A percentile compares a stretch with the other conserved stretches of the same genome.
These are phyloP conservation scores for Termitomyces sp. DNA, from an alignment of 768 basidiomycete genomes.

Conservation along the genomic window DNA sequence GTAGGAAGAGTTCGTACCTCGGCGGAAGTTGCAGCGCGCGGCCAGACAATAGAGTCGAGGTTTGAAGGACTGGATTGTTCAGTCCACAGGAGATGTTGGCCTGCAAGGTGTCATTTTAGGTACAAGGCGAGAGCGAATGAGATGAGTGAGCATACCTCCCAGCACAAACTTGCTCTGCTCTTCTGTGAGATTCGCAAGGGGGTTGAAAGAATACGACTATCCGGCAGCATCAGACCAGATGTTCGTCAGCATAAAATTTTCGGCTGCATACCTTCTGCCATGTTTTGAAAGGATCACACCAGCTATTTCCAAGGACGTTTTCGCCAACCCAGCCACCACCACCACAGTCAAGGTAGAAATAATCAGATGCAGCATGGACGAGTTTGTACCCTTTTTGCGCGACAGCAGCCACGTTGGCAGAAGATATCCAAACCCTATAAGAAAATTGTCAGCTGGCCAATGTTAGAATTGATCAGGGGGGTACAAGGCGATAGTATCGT, in stretches of 20 bases:
- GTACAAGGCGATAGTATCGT: constrained; percentile 54
- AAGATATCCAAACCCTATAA: constrained; percentile 72
- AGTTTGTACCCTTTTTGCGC: constrained; percentile 55
- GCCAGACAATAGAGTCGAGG: constrained; percentile 66
- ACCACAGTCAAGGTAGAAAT: constrained; percentile 81
- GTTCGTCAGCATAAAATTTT: background rate
- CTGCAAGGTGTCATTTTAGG: constrained; percentile 21
- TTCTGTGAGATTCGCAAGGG: constrained; percentile 48
- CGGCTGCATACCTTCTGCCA: constrained; percentile 57
- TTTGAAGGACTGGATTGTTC: constrained; percentile 66
- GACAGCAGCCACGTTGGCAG: constrained; percentile 52
- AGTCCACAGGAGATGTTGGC: constrained; percentile 69
- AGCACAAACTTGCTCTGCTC: constrained; percentile 51
- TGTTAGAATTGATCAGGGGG: constrained; percentile 11
- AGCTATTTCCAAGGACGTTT: constrained; percentile 42
- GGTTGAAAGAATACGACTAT: constrained; percentile 66
- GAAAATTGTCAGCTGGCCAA: background rate
- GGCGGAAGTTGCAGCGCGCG: constrained; percentile 62
- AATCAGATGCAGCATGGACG: constrained; percentile 67
- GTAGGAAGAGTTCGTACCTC: constrained; percentile 30
- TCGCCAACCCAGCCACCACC: constrained; percentile 66
- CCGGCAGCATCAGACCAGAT: background rate
- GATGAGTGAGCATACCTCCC: constrained; percentile 43
- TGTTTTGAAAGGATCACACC: constrained; percentile 78
- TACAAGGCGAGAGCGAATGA: background rate